These are phyloP conservation scores for Myriosclerotinia duriaeana DNA, from an alignment of 2,329 filamentous ascomycete genomes.

Conservation along the genomic window DNA sequence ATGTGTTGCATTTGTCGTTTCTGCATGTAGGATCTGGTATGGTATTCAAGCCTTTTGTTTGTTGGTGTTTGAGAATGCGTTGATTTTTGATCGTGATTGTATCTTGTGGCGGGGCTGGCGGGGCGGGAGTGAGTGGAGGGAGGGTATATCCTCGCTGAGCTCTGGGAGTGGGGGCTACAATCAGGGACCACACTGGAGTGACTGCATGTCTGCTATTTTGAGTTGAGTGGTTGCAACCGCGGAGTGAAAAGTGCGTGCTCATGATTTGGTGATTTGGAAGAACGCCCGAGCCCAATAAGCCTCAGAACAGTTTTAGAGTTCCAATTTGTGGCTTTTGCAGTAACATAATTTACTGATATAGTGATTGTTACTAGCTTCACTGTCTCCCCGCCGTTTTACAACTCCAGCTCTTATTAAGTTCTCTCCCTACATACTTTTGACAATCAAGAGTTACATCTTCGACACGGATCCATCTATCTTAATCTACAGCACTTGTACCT, in stretches of 20 bases:
- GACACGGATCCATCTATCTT: too few relatives aligned
- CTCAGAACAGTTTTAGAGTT: background rate
- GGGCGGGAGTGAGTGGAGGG: too few relatives aligned
- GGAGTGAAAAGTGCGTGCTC: background rate
- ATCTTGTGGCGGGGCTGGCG: background rate
- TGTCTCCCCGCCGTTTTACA: background rate
- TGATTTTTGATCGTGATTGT: background rate
- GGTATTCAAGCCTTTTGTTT: background rate
- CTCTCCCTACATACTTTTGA: too few relatives aligned
- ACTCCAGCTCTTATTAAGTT: too few relatives aligned
- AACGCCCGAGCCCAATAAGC: background rate
- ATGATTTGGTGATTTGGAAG: background rate
- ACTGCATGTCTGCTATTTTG: too few relatives aligned
- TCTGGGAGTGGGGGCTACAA: background rate
- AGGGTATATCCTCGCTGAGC: background rate
- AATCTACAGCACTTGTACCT: too few relatives aligned
- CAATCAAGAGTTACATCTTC: too few relatives aligned
- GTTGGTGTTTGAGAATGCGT: background rate
- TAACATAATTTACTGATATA: background rate
- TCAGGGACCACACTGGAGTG: background rate
- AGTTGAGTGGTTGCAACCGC: too few relatives aligned
- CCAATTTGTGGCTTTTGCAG: accelerated
- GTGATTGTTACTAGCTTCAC: background rate
- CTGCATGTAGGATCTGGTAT: background rate
- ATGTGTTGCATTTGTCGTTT: background rate